A percentile compares a stretch with the other conserved stretches of the same genome.
These are phyloP conservation scores for Apiospora saccharicola DNA, from an alignment of 2,329 filamentous ascomycete species.

Conservation along the genomic window DNA sequence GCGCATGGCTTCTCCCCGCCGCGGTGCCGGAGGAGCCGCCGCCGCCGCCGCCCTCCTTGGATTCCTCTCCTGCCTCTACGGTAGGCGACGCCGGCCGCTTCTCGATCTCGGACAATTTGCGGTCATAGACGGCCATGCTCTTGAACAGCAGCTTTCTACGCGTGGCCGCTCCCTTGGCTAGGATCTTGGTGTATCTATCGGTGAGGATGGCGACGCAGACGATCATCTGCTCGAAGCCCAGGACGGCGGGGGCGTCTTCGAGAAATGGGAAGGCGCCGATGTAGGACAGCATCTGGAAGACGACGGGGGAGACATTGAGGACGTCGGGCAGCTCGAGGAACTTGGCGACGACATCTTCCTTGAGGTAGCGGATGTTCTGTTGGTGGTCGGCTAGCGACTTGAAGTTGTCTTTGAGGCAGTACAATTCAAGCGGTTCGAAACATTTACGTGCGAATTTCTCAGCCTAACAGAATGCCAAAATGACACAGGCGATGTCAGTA, in stretches of 20 bases:
- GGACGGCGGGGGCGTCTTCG: constrained; percentile 71
- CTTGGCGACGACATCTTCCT: constrained; percentile 72
- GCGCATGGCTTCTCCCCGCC: constrained; percentile 32
- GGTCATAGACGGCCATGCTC: constrained; percentile 76
- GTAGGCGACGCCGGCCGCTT: constrained; percentile 29
- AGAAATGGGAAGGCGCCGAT: constrained; percentile 78
- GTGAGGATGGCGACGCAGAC: constrained; percentile 78
- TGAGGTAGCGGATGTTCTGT: constrained; percentile 69
- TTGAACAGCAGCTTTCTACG: constrained; percentile 73
- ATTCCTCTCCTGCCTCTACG: constrained; percentile 27
- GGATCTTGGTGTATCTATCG: constrained; percentile 69
- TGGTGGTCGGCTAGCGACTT: constrained; percentile 71
- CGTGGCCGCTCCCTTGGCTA: constrained; percentile 64
- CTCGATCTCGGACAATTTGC: constrained; percentile 52
- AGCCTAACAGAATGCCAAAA: constrained; percentile 50
- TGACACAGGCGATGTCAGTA: background rate
- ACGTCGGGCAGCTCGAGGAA: constrained; percentile 79
- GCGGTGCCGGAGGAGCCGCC: background rate
- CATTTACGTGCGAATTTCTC: constrained; percentile 72
- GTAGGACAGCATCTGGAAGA: constrained; percentile 77
- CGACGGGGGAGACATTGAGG: constrained; percentile 69
- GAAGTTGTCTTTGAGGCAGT: constrained; percentile 78
- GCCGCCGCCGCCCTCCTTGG: background rate
- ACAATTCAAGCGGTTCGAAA: constrained; percentile 75
- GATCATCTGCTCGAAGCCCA: constrained; percentile 74